phyloP scores from a whole-genome alignment of 1,139 yeast genomes.

The Geotrichum candidum region DNA sequence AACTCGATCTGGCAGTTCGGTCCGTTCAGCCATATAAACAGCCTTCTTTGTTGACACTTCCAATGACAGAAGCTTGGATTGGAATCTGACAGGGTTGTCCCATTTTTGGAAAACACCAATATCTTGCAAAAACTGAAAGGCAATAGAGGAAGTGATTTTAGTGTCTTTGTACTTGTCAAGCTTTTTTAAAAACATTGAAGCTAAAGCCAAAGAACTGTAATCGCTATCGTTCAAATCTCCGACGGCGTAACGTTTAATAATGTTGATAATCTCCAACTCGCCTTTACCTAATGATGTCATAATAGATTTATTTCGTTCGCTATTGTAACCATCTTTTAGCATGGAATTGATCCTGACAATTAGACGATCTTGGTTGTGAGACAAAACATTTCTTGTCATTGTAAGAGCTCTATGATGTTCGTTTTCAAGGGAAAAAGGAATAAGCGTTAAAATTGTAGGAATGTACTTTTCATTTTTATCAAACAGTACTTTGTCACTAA shows the following conservation, averaged over 20 bases:
- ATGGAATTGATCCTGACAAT: neutral
- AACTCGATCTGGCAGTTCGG: conserved; percentile 14
- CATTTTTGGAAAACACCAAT: conserved; percentile 17
- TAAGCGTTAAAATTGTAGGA: conserved; percentile 13
- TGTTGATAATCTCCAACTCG: conserved; percentile 14
- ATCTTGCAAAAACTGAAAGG: conserved; percentile 19
- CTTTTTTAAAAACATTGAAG: conserved; percentile 21
- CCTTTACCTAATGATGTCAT: neutral
- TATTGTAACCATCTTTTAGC: neutral
- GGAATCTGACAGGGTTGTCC: conserved; percentile 19
- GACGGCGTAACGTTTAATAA: conserved; percentile 24
- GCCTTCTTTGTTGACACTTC: conserved; percentile 21
- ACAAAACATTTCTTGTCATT: conserved; percentile 3
- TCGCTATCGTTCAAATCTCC: conserved; percentile 24
- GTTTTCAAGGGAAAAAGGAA: conserved; percentile 16
- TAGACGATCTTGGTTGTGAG: neutral
- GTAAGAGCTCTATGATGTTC: conserved; percentile 16
- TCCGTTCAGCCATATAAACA: conserved; percentile 12
- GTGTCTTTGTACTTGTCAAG: neutral
- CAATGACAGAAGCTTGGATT: conserved; percentile 17
- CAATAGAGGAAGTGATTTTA: conserved; percentile 17
- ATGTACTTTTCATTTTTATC: conserved; percentile 10
- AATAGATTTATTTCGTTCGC: neutral
- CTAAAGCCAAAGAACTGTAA: conserved; percentile 23
- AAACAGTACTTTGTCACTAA: conserved; percentile 13